phyloP scores from a whole-genome alignment of 2,329 filamentous ascomycete genomes.

The Alternaria metachromatica region DNA sequence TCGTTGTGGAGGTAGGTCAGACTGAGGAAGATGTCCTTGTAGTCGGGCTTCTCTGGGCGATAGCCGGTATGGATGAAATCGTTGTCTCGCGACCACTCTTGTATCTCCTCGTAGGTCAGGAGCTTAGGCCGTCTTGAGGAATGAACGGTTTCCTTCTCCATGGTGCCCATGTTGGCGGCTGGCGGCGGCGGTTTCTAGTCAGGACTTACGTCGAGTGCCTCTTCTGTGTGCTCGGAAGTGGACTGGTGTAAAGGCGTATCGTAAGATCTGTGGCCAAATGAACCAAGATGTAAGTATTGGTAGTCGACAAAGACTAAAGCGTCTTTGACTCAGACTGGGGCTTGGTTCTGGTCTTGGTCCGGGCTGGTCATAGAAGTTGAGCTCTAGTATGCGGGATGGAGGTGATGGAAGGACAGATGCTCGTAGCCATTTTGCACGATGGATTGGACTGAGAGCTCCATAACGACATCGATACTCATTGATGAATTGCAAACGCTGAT shows the following conservation, averaged over 20 bases:
- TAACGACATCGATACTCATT: accelerated
- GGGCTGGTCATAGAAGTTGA: neutral
- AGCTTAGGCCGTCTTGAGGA: neutral
- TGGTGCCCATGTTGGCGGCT: neutral
- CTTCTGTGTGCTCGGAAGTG: neutral
- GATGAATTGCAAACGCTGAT: neutral
- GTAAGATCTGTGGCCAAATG: neutral
- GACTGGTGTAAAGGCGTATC: accelerated
- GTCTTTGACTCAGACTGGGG: neutral
- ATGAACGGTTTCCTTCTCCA: accelerated
- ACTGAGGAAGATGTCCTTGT: neutral
- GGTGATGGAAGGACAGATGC: accelerated
- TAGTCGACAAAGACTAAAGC: accelerated
- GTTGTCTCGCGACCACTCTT: neutral
- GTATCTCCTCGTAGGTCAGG: neutral
- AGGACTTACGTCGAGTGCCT: neutral
- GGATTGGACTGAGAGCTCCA: accelerated
- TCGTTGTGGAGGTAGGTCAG: neutral
- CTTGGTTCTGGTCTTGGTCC: neutral
- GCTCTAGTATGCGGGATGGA: neutral
- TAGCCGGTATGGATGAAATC: neutral
- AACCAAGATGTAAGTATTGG: accelerated
- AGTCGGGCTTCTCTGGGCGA: neutral
- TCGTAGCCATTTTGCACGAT: neutral
- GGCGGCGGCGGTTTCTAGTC: neutral